Conservation (phyloP, 1,139 yeast genomes). For the Candida pseudoviswanathii region DNA sequence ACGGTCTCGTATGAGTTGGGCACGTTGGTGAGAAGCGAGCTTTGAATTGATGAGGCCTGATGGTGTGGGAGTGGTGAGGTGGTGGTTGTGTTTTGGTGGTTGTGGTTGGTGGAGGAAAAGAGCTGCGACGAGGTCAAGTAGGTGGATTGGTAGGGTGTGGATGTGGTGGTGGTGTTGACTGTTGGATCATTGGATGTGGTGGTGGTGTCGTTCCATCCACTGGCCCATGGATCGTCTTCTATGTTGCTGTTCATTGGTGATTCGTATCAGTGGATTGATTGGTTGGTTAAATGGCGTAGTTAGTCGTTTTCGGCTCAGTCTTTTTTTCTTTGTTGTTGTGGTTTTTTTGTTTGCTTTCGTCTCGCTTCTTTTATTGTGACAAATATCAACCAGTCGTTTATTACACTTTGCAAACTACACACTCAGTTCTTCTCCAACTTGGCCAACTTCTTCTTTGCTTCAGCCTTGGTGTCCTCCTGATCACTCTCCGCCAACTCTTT, state of each 20-base stretch:
- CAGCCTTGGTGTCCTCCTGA: constrained; percentile 56
- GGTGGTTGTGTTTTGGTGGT: not conserved
- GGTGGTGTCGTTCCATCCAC: constrained; percentile 36
- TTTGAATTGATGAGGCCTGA: not conserved
- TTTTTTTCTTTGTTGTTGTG: too few relatives aligned
- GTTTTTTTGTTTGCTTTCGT: too few relatives aligned
- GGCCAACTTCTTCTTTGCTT: constrained; percentile 53
- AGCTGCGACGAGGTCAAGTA: constrained; percentile 33
- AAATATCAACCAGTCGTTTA: too few relatives aligned
- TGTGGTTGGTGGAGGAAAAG: constrained; percentile 12
- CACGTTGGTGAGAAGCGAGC: constrained; percentile 18
- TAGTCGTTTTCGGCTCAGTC: not conserved
- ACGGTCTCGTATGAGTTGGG: constrained; percentile 30
- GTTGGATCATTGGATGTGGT: constrained; percentile 1
- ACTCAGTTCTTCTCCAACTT: constrained; percentile 35
- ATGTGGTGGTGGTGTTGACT: not conserved
- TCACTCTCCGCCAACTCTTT: constrained; percentile 54
- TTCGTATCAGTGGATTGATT: not conserved
- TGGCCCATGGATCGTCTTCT: constrained; percentile 46
- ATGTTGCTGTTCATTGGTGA: constrained; percentile 21
- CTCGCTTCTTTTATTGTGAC: not conserved
- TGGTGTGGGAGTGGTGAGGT: constrained; percentile 8
- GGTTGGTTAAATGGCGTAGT: not conserved
- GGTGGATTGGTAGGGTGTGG: constrained; percentile 13
- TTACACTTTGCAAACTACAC: not conserved